phyloP scores from a whole-genome alignment of 202 grass and related monocot genomes.

The Alloteropsis angusta region DNA sequence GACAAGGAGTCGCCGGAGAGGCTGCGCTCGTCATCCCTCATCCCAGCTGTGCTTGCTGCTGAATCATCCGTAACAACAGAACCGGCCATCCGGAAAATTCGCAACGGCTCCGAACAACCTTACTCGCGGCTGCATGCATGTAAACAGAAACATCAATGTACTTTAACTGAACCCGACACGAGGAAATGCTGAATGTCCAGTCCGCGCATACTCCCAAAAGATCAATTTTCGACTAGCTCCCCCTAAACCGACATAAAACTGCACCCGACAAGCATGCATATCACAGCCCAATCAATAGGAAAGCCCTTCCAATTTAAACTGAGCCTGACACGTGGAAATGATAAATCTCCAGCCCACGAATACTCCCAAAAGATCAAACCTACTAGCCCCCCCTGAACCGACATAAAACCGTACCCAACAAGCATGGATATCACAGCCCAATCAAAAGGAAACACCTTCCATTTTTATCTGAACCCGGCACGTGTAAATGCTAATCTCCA shows the following conservation, averaged over 20 bases:
- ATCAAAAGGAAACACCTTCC: background rate
- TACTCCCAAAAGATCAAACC: background rate
- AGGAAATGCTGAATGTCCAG: background rate
- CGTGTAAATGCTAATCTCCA: no score
- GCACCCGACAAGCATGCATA: no score
- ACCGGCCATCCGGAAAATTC: constrained; percentile 46
- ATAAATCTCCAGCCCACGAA: background rate
- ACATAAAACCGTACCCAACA: background rate
- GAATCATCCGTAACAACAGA: constrained; percentile 44
- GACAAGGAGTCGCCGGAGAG: constrained; percentile 51
- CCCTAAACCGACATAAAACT: background rate
- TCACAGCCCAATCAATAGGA: no score
- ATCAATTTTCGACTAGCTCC: background rate
- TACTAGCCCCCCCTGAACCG: background rate
- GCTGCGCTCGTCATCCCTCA: constrained; percentile 48
- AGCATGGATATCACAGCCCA: background rate
- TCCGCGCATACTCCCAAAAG: background rate
- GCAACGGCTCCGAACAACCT: background rate
- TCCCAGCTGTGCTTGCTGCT: constrained; percentile 41
- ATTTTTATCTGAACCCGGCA: no score
- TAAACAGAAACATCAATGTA: background rate
- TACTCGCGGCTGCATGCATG: constrained; percentile 27
- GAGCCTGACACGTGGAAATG: background rate
- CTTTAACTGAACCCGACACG: background rate
- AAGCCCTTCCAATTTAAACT: no score